Percentiles rank a stretch among this genome's conserved stretches.
Conservation (phyloP, 805 yeast genomes). For the Teunomyces stri region DNA sequence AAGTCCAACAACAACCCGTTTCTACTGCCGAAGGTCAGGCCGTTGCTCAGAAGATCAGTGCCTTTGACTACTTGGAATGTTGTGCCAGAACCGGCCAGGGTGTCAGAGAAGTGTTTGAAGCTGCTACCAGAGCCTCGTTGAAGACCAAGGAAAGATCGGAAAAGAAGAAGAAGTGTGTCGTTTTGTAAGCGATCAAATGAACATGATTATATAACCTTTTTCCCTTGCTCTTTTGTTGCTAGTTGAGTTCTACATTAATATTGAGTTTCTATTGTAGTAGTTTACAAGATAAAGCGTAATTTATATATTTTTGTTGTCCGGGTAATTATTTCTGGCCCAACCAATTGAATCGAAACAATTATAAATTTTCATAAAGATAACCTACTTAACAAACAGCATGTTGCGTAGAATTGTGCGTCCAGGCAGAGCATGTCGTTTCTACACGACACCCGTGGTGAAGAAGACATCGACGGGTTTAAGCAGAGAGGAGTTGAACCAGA, state of each 20-base stretch:
- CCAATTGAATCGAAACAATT: constrained; percentile 4
- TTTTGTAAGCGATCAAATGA: constrained; percentile 15
- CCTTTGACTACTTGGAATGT: constrained; percentile 36
- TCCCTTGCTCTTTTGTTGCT: background rate
- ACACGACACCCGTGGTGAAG: constrained; percentile 10
- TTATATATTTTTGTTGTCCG: background rate
- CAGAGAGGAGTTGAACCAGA: constrained; percentile 18
- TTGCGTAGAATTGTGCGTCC: constrained; percentile 10
- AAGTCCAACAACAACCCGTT: constrained; percentile 21
- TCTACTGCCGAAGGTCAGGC: constrained; percentile 25
- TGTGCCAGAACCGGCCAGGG: constrained; percentile 33
- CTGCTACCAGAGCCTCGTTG: constrained; percentile 31
- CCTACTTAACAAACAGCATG: constrained; percentile 7
- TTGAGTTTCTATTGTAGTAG: background rate
- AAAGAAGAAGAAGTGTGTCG: constrained; percentile 30
- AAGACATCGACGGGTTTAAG: constrained; percentile 15
- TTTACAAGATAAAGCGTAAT: no score
- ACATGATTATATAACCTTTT: background rate
- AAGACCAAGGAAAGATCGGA: constrained; percentile 27
- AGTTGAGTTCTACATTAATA: background rate
- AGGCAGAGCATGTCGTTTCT: constrained; percentile 9
- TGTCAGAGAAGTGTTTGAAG: constrained; percentile 29
- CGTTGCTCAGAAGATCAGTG: constrained; percentile 27
- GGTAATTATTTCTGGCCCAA: background rate
- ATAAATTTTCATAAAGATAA: background rate